These are phyloP conservation scores for Solanum paucissectum DNA, from an alignment of 257 asterid species.

Conservation along the genomic window DNA sequence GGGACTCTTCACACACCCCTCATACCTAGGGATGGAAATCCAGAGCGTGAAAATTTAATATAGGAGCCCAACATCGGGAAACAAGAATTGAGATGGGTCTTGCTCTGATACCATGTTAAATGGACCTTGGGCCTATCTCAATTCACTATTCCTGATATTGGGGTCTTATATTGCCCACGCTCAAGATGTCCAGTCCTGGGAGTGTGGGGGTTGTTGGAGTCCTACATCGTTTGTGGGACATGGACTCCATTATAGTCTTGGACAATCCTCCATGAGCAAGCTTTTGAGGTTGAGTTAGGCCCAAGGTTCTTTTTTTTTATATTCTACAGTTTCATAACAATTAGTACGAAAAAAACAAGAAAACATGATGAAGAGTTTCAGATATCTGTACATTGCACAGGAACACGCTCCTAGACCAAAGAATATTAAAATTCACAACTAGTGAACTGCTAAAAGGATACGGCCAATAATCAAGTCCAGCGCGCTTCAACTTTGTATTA, in stretches of 20 bases:
- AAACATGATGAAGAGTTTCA: neutral
- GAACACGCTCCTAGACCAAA: neutral
- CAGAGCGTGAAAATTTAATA: neutral
- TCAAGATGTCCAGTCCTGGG: neutral
- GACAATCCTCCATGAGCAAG: neutral
- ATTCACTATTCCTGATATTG: neutral
- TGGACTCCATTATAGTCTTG: neutral
- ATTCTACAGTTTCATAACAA: neutral
- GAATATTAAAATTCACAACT: neutral
- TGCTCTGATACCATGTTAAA: neutral
- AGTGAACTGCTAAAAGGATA: slow-evolving; percentile 43
- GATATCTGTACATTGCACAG: neutral
- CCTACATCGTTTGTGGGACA: neutral
- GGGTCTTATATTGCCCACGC: neutral
- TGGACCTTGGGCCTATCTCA: neutral
- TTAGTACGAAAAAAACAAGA: neutral
- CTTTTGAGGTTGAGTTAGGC: neutral
- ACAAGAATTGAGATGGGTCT: neutral
- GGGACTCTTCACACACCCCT: neutral
- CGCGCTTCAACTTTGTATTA: slow-evolving; percentile 76
- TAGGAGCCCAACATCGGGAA: neutral
- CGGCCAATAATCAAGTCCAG: slow-evolving; percentile 99
- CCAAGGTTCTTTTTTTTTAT: neutral
- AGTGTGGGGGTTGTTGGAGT: neutral
- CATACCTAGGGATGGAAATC: neutral